A percentile compares a stretch with the other conserved stretches of the same genome.
Evolutionary conservation across 2,329 filamentous ascomycete species (phyloP).

Genomic region (Parascedosporium putredinis): DNA sequence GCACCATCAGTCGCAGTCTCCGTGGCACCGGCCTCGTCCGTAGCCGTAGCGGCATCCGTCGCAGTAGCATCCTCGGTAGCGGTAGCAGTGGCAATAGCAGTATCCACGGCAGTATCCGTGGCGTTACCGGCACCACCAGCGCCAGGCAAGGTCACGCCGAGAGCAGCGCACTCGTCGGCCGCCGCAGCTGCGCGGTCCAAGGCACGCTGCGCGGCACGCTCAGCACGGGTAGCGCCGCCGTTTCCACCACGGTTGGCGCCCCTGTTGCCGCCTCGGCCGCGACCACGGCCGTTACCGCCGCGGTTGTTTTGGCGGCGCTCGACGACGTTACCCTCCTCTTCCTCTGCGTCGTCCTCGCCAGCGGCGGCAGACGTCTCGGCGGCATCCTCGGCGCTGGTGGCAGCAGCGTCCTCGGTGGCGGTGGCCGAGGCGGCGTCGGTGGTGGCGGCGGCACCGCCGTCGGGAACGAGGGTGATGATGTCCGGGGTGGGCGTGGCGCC

Average conservation of each 20-base stretch:
- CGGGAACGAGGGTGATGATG: neutral
- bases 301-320: neutral
- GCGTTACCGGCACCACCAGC: neutral
- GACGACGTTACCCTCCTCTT: neutral
- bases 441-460: neutral
- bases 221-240: neutral
- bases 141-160: neutral
- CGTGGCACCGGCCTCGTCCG: neutral
- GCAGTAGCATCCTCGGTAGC: neutral
- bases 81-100: neutral
- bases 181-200: neutral
- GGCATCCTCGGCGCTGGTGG: neutral
- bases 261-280: neutral
- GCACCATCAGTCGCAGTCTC: neutral
- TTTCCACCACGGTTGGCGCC: neutral
- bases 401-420: neutral
- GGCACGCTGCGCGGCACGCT: constrained; percentile 1
- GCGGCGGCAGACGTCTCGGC: neutral
- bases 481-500: neutral
- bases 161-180: neutral
- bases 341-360: neutral
- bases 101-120: neutral
- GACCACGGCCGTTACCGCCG: neutral
- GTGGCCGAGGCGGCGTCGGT: neutral
- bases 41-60: neutral